Evolutionary conservation across 352 stramenopile genomes (phyloP).

Genomic region (Phytophthora lateralis): DNA sequence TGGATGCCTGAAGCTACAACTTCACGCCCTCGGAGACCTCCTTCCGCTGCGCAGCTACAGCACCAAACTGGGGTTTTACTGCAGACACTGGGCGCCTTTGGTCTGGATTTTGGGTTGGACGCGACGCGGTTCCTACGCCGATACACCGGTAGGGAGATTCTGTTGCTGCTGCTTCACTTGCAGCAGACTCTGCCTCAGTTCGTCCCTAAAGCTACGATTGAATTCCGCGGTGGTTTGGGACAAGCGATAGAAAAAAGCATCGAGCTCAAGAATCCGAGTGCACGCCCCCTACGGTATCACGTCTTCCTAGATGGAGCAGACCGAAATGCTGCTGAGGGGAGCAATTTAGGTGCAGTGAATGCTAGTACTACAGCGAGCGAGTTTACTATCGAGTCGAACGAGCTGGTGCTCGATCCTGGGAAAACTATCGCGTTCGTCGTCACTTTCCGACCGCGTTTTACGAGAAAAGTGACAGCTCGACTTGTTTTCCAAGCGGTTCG

Average conservation of each 20-base stretch:
- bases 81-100: conserved; percentile 66
- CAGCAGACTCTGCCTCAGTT: conserved; percentile 92
- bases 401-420: conserved; percentile 79
- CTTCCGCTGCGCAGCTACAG: conserved; percentile 43
- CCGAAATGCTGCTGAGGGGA: background rate
- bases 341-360: background rate
- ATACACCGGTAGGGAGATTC: conserved; percentile 71
- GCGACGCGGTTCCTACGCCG: conserved; percentile 49
- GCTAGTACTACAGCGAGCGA: conserved; percentile 31
- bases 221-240: conserved; percentile 90
- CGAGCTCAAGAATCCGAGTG: conserved; percentile 92
- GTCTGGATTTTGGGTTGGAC: conserved; percentile 82
- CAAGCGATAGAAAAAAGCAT: conserved; percentile 92
- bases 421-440: conserved; percentile 81
- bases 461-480: conserved; percentile 79
- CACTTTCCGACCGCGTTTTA: conserved; percentile 85
- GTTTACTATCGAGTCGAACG: conserved; percentile 76
- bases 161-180: conserved; percentile 91
- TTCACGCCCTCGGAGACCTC: conserved; percentile 25
- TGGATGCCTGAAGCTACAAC: conserved; percentile 29
- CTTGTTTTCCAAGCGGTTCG: conserved; percentile 88
- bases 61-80: conserved; percentile 67
- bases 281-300: conserved; percentile 83
- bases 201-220: conserved; percentile 93
- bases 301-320: conserved; percentile 80